Evolutionary conservation across 306 rosid genomes (phyloP).

Genomic region (Potentilla sterilis): DNA sequence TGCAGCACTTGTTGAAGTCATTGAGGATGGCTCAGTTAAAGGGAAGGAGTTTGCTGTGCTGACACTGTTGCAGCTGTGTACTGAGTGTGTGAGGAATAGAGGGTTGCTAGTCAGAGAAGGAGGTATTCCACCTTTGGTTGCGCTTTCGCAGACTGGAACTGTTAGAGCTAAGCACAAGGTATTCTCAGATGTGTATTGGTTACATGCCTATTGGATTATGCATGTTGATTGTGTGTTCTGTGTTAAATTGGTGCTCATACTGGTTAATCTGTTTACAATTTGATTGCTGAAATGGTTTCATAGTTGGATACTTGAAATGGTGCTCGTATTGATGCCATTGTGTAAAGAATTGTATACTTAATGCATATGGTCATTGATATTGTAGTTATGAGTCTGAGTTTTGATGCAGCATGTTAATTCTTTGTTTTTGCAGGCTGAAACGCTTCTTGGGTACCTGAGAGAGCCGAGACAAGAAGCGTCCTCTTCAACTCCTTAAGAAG

Average conservation of each 20-base stretch:
- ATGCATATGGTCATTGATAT: neutral
- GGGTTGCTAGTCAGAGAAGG: conserved; percentile 90
- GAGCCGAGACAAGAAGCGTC: conserved; percentile 93
- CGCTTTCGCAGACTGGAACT: conserved; percentile 81
- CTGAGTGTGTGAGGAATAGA: conserved; percentile 68
- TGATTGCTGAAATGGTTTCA: neutral
- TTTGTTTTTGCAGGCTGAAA: conserved; percentile 76
- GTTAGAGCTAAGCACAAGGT: conserved; percentile 88
- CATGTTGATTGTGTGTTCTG: neutral
- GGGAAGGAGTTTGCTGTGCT: conserved; percentile 88
- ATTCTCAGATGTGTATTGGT: conserved; percentile 8
- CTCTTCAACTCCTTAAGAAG: conserved; percentile 50
- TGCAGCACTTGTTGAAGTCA: conserved; percentile 79
- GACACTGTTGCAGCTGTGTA: conserved; percentile 71
- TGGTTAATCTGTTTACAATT: neutral
- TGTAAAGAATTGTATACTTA: neutral
- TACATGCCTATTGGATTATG: neutral
- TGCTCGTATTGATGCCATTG: too few species aligned
- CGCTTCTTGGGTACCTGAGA: conserved; percentile 88
- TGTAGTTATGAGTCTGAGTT: neutral
- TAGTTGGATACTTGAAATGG: neutral
- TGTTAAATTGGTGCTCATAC: neutral
- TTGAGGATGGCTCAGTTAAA: conserved; percentile 87
- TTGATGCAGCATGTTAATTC: neutral
- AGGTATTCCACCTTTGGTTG: conserved; percentile 86